Evolutionary conservation across 129 eudicot species (phyloP).

Genomic region (Smallanthus sonchifolius): DNA sequence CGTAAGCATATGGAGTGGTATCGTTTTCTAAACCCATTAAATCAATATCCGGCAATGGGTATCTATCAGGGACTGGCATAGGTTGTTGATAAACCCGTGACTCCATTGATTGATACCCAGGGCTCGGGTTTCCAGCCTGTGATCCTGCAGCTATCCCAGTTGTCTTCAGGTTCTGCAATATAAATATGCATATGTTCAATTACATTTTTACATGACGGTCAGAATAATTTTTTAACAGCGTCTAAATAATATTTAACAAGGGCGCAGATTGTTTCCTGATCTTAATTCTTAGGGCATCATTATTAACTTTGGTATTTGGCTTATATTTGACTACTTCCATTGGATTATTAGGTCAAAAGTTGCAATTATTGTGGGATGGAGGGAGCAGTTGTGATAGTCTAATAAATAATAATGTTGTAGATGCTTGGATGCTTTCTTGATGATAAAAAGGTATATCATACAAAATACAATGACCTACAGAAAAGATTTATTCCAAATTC

Average conservation of each 20-base stretch:
- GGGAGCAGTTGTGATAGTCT: conserved; percentile 5
- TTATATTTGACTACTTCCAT: not conserved
- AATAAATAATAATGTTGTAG: not conserved
- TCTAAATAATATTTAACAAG: too few species aligned
- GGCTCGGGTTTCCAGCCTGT: conserved; percentile 36
- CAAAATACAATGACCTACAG: not conserved
- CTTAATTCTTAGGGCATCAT: not conserved
- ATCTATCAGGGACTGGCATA: conserved; percentile 48
- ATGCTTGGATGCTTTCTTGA: conserved; percentile 4
- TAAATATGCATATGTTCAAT: not conserved
- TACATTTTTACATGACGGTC: conserved; percentile 1
- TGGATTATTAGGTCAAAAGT: conserved; percentile 14
- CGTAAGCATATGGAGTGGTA: conserved; percentile 27
- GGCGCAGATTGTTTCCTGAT: too few species aligned
- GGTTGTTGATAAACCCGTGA: conserved; percentile 55
- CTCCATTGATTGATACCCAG: conserved; percentile 40
- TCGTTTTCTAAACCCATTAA: conserved; percentile 30
- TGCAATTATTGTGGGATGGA: conserved; percentile 3
- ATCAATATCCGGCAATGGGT: conserved; percentile 63
- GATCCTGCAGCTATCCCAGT: conserved; percentile 36
- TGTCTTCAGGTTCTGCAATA: conserved; percentile 56
- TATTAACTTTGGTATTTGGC: not conserved
- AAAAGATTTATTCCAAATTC: not conserved
- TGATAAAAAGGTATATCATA: not conserved
- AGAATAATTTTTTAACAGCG: too few species aligned